Base-by-base conservation (phyloP, 2,329 filamentous ascomycete species). In the Talaromyces sp. region DNA sequence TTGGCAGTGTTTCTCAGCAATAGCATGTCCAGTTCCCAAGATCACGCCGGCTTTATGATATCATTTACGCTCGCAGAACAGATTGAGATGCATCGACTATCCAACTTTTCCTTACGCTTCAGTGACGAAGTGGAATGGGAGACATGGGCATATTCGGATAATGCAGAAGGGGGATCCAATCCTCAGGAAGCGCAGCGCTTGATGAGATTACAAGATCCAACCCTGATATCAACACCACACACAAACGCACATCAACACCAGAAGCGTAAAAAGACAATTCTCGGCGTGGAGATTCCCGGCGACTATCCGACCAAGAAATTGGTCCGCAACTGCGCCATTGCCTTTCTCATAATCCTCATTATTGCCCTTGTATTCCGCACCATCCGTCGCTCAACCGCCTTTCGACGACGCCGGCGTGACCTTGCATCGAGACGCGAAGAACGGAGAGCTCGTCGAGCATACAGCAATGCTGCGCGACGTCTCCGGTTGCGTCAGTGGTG, bases 391-490 rank as follows among this genome's bases (percentile, higher is more conserved):
- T 70, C 66, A 27, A 63, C 65, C 21, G 64, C 64, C 19, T 79
- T 79, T 63, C 83, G 77, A 62, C 77, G 79, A 64, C 78, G 75
- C 31, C 78, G 79, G 60, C 80, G 79, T 12, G 83, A 85, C 60
- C 76, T 81, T 27, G 77, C 80, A 9, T 81, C 83, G 17, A 74
- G 78, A 50, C 77, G 77, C 14, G 83, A 86, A 72, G 82, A 85
- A 69, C 77, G 82, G 56, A 74, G 77, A 31, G 81, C 79, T 29
- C 80, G 75, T 11, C 75, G 78, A 12, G 76, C 80, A 8, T 86
- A 85, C 65, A 78, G 78, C 50, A 75, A 79, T 32, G 82, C 83
- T 31, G 83, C 83, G 21, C 77, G 81, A 24, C 73, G 78, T 31
- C 80, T 82, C 53, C 75, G 77, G 46, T 79, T 80, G 74, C 74